Conservation (phyloP, 75 land plant genomes). For the Chamaecyparis obtusa region DNA sequence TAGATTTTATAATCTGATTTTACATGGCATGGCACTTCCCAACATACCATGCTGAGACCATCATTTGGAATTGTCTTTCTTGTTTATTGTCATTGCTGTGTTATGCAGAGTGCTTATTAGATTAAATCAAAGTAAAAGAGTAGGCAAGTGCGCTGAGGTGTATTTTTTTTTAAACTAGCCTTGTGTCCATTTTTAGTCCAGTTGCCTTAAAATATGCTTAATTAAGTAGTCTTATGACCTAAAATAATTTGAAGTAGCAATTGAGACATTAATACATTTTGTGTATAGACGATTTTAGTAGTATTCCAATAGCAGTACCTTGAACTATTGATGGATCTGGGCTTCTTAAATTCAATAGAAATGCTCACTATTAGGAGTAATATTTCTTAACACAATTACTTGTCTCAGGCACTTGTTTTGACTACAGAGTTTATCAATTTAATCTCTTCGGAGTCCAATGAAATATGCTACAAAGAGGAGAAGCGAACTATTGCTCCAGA, state of each 20-base stretch:
- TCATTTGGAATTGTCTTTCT: constrained; percentile 1
- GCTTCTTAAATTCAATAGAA: not conserved
- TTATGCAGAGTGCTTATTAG: not conserved
- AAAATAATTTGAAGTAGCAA: not conserved
- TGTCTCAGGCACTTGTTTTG: constrained; percentile 1
- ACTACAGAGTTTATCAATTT: constrained; percentile 44
- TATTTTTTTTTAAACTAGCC: not conserved
- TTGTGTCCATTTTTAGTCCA: not conserved
- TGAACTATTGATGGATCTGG: not conserved
- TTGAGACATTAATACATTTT: not conserved
- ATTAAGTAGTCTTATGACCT: not conserved
- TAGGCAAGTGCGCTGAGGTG: not conserved
- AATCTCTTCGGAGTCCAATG: constrained; percentile 51
- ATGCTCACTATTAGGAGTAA: not conserved
- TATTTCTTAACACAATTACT: constrained; percentile 2
- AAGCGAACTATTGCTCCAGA: constrained; percentile 51
- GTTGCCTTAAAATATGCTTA: not conserved
- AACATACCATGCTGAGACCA: not conserved
- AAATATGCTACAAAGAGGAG: constrained; percentile 49
- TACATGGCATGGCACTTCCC: not conserved
- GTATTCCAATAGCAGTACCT: not conserved
- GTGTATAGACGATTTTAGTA: not conserved
- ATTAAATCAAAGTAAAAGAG: not conserved
- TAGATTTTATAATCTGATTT: not conserved
- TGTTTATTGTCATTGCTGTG: not conserved